These are phyloP conservation scores for Calcarisporium arbuscula DNA, from an alignment of 2,329 filamentous ascomycete species.

Conservation along the genomic window DNA sequence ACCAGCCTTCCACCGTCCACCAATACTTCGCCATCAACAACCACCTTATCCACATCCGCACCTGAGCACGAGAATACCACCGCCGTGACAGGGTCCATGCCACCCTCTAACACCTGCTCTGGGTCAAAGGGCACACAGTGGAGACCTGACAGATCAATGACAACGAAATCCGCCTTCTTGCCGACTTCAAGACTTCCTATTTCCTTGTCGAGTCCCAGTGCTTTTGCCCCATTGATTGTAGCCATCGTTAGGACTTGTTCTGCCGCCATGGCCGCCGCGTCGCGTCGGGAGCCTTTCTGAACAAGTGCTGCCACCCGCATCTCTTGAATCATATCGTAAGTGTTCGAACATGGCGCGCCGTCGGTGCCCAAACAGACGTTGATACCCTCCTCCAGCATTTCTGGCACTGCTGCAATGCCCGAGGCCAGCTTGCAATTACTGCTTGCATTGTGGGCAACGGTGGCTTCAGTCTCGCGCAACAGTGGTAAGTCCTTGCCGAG, in stretches of 20 bases:
- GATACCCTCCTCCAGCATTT: conserved; percentile 33
- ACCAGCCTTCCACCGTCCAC: conserved; percentile 35
- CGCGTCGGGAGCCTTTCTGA: conserved; percentile 35
- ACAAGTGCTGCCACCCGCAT: conserved; percentile 45
- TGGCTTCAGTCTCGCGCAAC: conserved; percentile 18
- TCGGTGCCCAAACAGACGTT: conserved; percentile 46
- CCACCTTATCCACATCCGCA: conserved; percentile 41
- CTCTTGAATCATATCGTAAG: conserved; percentile 45
- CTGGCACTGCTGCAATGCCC: conserved; percentile 40
- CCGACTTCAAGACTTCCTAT: conserved; percentile 40
- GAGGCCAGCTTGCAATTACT: conserved; percentile 47
- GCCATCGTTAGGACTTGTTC: conserved; percentile 43
- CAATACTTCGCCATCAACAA: conserved; percentile 40
- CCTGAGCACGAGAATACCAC: conserved; percentile 45
- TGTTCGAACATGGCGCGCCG: conserved; percentile 46
- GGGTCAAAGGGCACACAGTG: conserved; percentile 6
- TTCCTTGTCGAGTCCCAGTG: conserved; percentile 31
- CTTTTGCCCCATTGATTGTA: conserved; percentile 39
- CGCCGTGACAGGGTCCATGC: conserved; percentile 43
- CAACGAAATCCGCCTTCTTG: conserved; percentile 39
- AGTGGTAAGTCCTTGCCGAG: conserved; percentile 4
- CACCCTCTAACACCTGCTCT: conserved; percentile 7
- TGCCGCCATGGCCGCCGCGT: conserved; percentile 36
- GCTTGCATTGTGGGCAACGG: conserved; percentile 44
- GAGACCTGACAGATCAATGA: conserved; percentile 35